Conservation (phyloP, 768 basidiomycete genomes). For the Lentinus brumalis region DNA sequence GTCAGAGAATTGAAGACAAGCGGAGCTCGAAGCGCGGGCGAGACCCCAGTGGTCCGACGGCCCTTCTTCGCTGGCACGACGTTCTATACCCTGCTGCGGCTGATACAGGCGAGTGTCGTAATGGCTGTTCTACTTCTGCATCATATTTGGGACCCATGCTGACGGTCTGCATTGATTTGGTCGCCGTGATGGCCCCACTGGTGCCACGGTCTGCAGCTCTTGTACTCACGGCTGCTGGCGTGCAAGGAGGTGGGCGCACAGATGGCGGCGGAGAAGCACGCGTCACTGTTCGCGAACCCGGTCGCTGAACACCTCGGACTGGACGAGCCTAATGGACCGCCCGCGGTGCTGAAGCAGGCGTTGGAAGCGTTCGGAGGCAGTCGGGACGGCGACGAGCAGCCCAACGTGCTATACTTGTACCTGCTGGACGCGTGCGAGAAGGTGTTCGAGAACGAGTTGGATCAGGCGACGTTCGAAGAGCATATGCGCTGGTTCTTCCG, state of each 20-base stretch:
- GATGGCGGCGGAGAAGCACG: conserved; percentile 68
- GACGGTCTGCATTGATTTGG: conserved; percentile 2
- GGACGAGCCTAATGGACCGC: conserved; percentile 78
- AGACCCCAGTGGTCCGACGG: conserved; percentile 36
- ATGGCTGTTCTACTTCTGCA: conserved; percentile 1
- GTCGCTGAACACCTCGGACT: conserved; percentile 83
- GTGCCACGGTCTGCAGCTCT: conserved; percentile 51
- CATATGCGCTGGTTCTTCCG: conserved; percentile 95
- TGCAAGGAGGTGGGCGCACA: conserved; percentile 83
- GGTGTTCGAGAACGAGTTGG: conserved; percentile 91
- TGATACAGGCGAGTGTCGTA: conserved; percentile 73
- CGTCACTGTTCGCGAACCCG: conserved; percentile 70
- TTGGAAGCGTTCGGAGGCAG: conserved; percentile 60
- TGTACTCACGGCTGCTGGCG: conserved; percentile 83
- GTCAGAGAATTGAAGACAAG: conserved; percentile 45
- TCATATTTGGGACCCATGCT: conserved; percentile 12
- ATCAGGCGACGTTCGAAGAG: conserved; percentile 91
- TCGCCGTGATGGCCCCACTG: background rate
- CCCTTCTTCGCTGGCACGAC: conserved; percentile 92
- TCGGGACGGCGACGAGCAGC: conserved; percentile 35
- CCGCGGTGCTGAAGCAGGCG: conserved; percentile 67
- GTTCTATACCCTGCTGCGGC: conserved; percentile 86
- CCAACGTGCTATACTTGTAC: conserved; percentile 83
- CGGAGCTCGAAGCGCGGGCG: conserved; percentile 24
- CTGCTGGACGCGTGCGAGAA: conserved; percentile 90